phyloP scores from a whole-genome alignment of 805 yeast genomes.

The Saturnispora silvae region DNA sequence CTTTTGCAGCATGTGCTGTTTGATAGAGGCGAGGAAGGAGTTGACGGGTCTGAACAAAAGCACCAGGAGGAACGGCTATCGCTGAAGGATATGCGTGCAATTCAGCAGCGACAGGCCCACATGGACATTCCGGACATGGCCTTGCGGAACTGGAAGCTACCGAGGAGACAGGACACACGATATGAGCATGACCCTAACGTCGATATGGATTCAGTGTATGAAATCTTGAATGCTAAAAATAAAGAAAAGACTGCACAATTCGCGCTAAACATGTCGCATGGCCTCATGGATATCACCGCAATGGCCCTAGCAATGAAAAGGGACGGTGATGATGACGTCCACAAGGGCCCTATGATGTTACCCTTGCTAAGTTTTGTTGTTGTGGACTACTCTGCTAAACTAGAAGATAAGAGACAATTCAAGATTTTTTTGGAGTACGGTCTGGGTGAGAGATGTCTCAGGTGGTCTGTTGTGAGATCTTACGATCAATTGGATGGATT shows the following conservation, averaged over 20 bases:
- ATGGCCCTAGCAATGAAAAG: conserved; percentile 64
- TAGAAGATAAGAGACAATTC: conserved; percentile 32
- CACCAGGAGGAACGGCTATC: conserved; percentile 2
- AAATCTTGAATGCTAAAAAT: conserved; percentile 17
- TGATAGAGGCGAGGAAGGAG: too few species aligned
- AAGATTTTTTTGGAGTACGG: conserved; percentile 84
- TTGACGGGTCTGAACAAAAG: conserved; percentile 3
- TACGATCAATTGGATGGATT: conserved; percentile 62
- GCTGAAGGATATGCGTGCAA: neutral
- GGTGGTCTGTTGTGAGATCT: conserved; percentile 71
- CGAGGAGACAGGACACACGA: neutral
- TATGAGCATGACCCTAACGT: conserved; percentile 1
- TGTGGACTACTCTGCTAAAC: conserved; percentile 35
- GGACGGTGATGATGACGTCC: conserved; percentile 66
- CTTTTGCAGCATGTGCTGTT: too few species aligned
- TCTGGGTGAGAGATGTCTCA: conserved; percentile 62
- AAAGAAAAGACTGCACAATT: conserved; percentile 15
- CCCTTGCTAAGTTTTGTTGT: conserved; percentile 63
- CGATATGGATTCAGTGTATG: neutral
- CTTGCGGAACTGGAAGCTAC: conserved; percentile 4
- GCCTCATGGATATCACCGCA: conserved; percentile 64
- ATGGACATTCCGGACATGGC: too few species aligned
- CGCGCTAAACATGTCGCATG: conserved; percentile 22
- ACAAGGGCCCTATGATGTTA: conserved; percentile 74
- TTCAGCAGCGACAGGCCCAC: too few species aligned